Evolutionary conservation across 331 rosid genomes (phyloP), one percentile per base, ranked within the genome.

Genomic region (Malus hybrid): DNA sequence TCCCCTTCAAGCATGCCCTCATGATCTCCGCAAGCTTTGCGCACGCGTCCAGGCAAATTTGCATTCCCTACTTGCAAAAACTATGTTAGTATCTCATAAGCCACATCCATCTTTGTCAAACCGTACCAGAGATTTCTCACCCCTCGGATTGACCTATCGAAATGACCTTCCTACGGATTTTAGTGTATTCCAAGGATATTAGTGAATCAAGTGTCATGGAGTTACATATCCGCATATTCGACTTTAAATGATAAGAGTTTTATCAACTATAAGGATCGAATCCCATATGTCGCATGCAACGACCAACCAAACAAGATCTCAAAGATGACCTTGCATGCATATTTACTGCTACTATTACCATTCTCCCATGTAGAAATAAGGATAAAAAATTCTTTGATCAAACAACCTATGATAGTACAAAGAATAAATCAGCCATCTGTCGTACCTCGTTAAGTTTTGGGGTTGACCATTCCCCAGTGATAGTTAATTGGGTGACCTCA

Each of bases 401-500:
- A n/a, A 48, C 65, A 31, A 32, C 46, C 8, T 32, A 33, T 4
- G 24, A 20, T 5, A 24, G 10, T 1, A 1, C 14, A 34, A 54
- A 22, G 54, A 54, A 65, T 36, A 28, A n/a, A 12, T 27, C 70
- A 10, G 65, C 11, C 74, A 42, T 20, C 24, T 32, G 71, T 18
- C 75, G 52, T 75, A 95, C 99, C 99, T 95, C 93, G 1, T 84
- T 84, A 77, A 95, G 71, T 82, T 92, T 95, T 64, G 97, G 80
- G n/a, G 93, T 80, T 75, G 98, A 92, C 99, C 99, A 95, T 78
- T 92, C 97, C 70, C 99, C 99, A 0, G 97, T 90, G 70, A 94
- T 80, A 18, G 90, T 86, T 60, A 94, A 90, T 74, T 95, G 99
- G 84, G 98, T 95, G 78, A 95, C 86, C 88, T 95, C 99, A 10